phyloP scores from a whole-genome alignment of 2,329 filamentous ascomycete genomes.

The Orbilia blumenaviensis region DNA sequence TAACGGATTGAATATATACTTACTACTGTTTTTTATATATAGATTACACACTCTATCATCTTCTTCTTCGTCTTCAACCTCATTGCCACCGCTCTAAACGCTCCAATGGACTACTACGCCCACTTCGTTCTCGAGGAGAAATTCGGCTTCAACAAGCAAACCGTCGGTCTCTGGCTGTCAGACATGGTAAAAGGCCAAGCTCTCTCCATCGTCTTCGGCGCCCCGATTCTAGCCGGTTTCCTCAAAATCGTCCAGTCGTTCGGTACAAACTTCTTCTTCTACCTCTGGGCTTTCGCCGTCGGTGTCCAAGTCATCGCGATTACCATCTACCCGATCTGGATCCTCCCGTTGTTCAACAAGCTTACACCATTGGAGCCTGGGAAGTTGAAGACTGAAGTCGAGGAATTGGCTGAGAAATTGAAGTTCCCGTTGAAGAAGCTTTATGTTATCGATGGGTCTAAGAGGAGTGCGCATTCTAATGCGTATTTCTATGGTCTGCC shows the following conservation, averaged over 20 bases:
- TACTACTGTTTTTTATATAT: background rate
- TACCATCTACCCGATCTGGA: constrained; percentile 93
- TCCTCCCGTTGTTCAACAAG: constrained; percentile 97
- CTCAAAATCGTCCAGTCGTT: constrained; percentile 94
- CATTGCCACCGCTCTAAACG: constrained; percentile 78
- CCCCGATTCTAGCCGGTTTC: constrained; percentile 90
- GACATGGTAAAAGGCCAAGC: constrained; percentile 92
- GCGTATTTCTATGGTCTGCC: constrained; percentile 96
- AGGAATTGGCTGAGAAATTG: constrained; percentile 81
- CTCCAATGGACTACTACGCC: constrained; percentile 88
- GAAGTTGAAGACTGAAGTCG: constrained; percentile 84
- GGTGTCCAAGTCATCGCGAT: constrained; percentile 92
- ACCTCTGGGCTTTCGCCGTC: constrained; percentile 92
- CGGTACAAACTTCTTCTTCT: constrained; percentile 95
- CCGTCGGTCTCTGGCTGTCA: constrained; percentile 82
- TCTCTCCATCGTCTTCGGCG: constrained; percentile 79
- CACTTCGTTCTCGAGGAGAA: constrained; percentile 96
- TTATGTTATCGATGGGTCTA: constrained; percentile 92
- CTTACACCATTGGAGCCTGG: constrained; percentile 89
- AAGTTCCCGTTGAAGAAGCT: constrained; percentile 92
- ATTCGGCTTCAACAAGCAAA: constrained; percentile 99
- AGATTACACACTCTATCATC: constrained; percentile 86
- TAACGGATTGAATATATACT: background rate
- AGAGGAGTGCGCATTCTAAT: constrained; percentile 86
- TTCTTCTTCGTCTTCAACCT: constrained; percentile 90